Evolutionary conservation across 208 protist genomes (phyloP).

Genomic region (Trypanosoma platydactyli): DNA sequence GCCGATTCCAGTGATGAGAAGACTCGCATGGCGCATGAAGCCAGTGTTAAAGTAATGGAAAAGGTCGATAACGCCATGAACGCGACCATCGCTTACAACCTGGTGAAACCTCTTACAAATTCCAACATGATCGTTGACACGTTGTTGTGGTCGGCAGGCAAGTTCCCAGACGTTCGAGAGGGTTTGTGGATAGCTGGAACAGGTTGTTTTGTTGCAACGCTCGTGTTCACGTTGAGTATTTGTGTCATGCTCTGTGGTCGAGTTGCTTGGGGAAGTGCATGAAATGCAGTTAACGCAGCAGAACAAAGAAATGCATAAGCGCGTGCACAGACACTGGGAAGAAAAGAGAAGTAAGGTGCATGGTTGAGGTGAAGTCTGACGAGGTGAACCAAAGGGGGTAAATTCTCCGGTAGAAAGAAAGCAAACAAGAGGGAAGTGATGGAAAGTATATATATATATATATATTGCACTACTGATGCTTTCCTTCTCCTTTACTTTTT

Average conservation of each 20-base stretch:
- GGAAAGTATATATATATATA: no score
- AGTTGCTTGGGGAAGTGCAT: constrained; percentile 40
- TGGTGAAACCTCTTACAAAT: constrained; percentile 3
- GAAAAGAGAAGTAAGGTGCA: constrained; percentile 16
- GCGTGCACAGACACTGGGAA: constrained; percentile 13
- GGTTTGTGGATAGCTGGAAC: constrained; percentile 46
- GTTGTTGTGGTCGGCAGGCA: constrained; percentile 3
- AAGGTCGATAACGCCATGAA: not conserved
- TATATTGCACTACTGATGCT: no score
- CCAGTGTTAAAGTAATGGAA: constrained; percentile 10
- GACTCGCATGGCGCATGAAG: not conserved
- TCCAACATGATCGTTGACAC: constrained; percentile 14
- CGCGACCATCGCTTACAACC: constrained; percentile 6
- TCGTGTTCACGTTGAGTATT: constrained; percentile 64
- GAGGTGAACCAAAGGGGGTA: no score
- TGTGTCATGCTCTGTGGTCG: constrained; percentile 62
- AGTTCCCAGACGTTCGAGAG: constrained; percentile 6
- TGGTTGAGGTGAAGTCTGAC: no score
- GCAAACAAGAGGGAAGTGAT: no score
- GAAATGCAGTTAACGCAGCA: not conserved
- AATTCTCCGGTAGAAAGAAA: no score
- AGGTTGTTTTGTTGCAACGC: constrained; percentile 66
- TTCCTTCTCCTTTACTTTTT: no score
- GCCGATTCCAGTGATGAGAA: not conserved
- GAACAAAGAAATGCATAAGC: not conserved